phyloP scores from a whole-genome alignment of 2,329 filamentous ascomycete species.

The Talaromyces piceae region DNA sequence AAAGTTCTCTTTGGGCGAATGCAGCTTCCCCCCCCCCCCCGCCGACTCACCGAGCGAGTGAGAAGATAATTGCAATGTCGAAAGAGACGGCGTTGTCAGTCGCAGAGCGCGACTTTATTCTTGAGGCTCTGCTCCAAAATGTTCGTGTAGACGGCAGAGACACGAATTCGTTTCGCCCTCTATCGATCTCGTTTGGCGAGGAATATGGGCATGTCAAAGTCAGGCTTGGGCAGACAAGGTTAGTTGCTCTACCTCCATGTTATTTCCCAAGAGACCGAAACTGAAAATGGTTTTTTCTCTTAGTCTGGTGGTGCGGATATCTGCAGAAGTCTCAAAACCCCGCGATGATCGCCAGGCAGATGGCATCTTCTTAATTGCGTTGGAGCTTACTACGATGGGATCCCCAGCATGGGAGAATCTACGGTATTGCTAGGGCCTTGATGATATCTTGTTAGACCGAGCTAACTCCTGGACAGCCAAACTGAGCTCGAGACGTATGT shows the following conservation, averaged over 20 bases:
- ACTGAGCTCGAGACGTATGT: slow-evolving; percentile 80
- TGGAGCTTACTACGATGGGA: slow-evolving; percentile 87
- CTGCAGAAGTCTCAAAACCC: slow-evolving; percentile 79
- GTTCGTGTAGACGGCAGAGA: slow-evolving; percentile 76
- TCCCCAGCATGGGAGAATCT: slow-evolving; percentile 84
- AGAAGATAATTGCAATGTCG: no score
- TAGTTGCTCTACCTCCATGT: slow-evolving; percentile 15
- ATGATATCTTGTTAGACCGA: background rate
- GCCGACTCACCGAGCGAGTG: no score
- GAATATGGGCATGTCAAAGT: slow-evolving; percentile 88
- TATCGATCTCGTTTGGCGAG: slow-evolving; percentile 76
- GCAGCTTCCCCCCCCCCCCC: no score
- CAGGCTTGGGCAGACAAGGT: slow-evolving; percentile 84
- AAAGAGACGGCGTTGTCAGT: slow-evolving; percentile 84
- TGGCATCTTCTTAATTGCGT: slow-evolving; percentile 85
- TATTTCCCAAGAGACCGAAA: slow-evolving; percentile 11
- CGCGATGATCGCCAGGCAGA: slow-evolving; percentile 87
- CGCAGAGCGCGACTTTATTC: slow-evolving; percentile 80
- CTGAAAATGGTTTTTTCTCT: slow-evolving; percentile 16
- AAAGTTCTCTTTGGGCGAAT: slow-evolving; percentile 5
- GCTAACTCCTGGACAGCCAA: slow-evolving; percentile 43
- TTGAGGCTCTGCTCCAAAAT: slow-evolving; percentile 71
- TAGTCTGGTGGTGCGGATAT: slow-evolving; percentile 77
- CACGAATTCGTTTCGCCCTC: slow-evolving; percentile 69
- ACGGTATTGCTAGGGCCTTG: slow-evolving; percentile 44